Base-by-base conservation (phyloP, 2,329 filamentous ascomycete species). In the Fusarium sp. region DNA sequence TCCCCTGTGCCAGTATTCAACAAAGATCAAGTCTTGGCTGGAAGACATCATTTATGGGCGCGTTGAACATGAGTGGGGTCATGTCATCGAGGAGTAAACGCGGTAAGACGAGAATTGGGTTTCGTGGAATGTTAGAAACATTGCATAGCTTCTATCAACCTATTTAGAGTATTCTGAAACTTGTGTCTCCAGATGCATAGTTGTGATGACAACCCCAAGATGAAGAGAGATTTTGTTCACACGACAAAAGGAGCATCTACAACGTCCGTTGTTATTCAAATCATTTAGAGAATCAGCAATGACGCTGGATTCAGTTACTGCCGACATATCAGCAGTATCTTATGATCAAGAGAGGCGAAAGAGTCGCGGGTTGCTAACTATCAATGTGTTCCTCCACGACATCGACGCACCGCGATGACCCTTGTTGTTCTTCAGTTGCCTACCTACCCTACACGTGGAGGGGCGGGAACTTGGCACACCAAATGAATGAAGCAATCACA, bases 231-330 rank as follows among this genome's bases (percentile, higher is more conserved):
- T 14, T 8, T 22, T 6, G 10, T 5, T 43, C 2, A 1, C 41
- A 11, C 14, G 13, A 37, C 7, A 3, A 8, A 37, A 1, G 0
- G 14, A 18, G 5, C 8, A 7, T 35, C 13, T 35, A 2, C 5
- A 6, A 13, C 1, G 3, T 33, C 3, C 10, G 31, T 33, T 13
- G 10, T 33, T 33, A 11, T 5, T 13, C 10, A 33, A 3, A 33
- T 13, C 31, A 33, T 4, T 3, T 10, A 33, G 10, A 33, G 31
- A 33, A 11, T 5, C 10, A 14, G 37, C 18, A 3, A 41, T 13
- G 10, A 11, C n/a, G 9, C 9, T 8, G 9, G 11, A n/a, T 9
- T 41, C 1, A 41, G n/a, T 6, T 0, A 1, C 5, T 13, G 10
- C 5, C 9, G 20, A 6, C 9, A 41, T 1, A 5, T 6, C 2